A percentile compares a stretch with the other conserved stretches of the same genome.
Evolutionary conservation across 2,329 filamentous ascomycete genomes (phyloP).

Genomic region (Claviceps digitariae): DNA sequence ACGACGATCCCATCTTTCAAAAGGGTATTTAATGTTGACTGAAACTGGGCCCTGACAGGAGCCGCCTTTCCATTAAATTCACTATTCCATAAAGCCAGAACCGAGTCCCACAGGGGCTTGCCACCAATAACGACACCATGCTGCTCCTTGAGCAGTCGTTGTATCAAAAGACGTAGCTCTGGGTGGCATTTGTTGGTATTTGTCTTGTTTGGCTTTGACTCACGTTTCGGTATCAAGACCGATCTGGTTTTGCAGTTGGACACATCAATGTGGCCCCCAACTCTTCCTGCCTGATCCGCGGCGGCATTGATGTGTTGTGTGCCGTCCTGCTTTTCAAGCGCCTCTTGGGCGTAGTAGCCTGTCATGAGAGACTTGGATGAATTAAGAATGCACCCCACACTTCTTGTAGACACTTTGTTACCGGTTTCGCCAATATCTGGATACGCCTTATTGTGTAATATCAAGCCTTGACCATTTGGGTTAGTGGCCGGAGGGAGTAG

Average conservation of each 20-base stretch:
- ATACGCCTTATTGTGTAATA: neutral
- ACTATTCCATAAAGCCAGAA: constrained; percentile 31
- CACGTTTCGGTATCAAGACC: neutral
- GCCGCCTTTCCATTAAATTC: constrained; percentile 25
- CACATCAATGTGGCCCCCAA: neutral
- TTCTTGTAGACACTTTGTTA: neutral
- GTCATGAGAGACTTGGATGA: neutral
- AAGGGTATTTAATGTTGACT: constrained; percentile 25
- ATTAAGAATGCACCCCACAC: neutral
- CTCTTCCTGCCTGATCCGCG: neutral
- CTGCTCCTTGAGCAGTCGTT: constrained; percentile 16
- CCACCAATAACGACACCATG: constrained; percentile 38
- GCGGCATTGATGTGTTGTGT: neutral
- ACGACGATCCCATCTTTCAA: constrained; percentile 20
- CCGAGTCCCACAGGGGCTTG: constrained; percentile 33
- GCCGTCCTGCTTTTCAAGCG: neutral
- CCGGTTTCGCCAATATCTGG: neutral
- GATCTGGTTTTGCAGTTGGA: neutral
- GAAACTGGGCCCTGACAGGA: constrained; percentile 26
- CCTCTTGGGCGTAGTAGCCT: neutral
- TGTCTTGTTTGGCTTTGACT: neutral
- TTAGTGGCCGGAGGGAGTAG: neutral
- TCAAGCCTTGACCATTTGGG: neutral
- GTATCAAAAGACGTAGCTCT: constrained; percentile 11
- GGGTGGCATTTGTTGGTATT: neutral